Evolutionary conservation across 768 basidiomycete species (phyloP).

Genomic region (Lentinula sp.): DNA sequence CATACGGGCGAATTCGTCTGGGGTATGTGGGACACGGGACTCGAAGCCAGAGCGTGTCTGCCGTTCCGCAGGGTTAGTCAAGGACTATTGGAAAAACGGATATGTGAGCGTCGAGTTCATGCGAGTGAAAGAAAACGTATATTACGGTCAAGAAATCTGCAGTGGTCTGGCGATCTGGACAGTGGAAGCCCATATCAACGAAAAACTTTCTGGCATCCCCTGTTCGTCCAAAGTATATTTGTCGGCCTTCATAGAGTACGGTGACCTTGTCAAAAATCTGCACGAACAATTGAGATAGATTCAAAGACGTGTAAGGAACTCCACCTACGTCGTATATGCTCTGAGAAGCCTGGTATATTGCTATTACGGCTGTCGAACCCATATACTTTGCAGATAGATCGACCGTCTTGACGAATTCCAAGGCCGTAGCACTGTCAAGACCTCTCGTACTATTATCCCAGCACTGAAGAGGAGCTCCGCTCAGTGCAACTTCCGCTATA

Average conservation of each 20-base stretch:
- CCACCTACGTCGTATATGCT: constrained; percentile 28
- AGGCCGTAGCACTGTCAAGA: constrained; percentile 24
- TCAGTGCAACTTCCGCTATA: constrained; percentile 43
- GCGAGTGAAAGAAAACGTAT: neutral
- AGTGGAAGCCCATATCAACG: constrained; percentile 37
- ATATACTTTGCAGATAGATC: constrained; percentile 32
- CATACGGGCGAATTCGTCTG: constrained; percentile 31
- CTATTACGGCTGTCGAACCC: constrained; percentile 33
- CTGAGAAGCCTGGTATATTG: constrained; percentile 38
- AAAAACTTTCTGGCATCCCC: constrained; percentile 36
- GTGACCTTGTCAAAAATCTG: constrained; percentile 38
- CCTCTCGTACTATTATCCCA: constrained; percentile 40
- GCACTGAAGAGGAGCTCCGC: constrained; percentile 35
- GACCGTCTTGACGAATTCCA: constrained; percentile 40
- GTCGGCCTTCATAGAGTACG: constrained; percentile 40
- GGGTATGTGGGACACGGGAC: constrained; percentile 30
- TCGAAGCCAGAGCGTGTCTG: constrained; percentile 26
- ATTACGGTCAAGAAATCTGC: constrained; percentile 37
- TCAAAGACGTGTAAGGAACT: neutral
- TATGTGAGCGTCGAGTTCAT: neutral
- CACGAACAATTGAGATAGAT: neutral
- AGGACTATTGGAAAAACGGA: constrained; percentile 9
- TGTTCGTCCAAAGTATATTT: constrained; percentile 40
- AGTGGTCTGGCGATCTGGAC: constrained; percentile 36
- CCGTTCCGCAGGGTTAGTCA: constrained; percentile 33